Conservation (phyloP, 768 basidiomycete genomes). For the Chalciporus sphaerocephalus region DNA sequence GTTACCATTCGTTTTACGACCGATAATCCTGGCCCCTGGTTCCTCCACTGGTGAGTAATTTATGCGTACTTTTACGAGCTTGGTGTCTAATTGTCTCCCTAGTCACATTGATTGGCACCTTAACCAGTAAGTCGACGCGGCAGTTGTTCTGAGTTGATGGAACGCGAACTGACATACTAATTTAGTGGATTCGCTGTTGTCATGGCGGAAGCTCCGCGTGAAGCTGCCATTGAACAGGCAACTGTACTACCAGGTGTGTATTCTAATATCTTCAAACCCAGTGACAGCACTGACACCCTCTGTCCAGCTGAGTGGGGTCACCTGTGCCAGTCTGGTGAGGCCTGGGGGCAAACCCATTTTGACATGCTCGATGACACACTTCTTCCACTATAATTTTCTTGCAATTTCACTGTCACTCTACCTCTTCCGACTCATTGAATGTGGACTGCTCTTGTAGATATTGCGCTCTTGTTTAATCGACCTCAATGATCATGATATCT, state of each 20-base stretch:
- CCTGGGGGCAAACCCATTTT: too few relatives aligned
- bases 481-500: too few relatives aligned
- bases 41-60: conserved; percentile 39
- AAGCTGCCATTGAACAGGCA: conserved; percentile 6
- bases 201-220: conserved; percentile 22
- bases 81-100: background rate
- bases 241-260: conserved; percentile 20
- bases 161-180: background rate
- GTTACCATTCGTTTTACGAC: conserved; percentile 58
- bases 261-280: background rate
- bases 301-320: conserved; percentile 18
- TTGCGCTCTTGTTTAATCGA: too few relatives aligned
- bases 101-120: conserved; percentile 34
- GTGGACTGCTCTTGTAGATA: too few relatives aligned
- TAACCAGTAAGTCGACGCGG: conserved; percentile 15
- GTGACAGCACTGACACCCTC: background rate
- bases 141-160: background rate
- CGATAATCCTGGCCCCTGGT: conserved; percentile 65
- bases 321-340: too few relatives aligned
- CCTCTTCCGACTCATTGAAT: too few relatives aligned
- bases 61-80: background rate
- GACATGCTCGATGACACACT: too few relatives aligned
- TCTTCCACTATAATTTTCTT: too few relatives aligned
- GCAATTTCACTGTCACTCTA: too few relatives aligned
- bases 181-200: conserved; percentile 28